These are phyloP conservation scores for Cantharellus anzutake DNA, from an alignment of 768 basidiomycete genomes.

Conservation along the genomic window DNA sequence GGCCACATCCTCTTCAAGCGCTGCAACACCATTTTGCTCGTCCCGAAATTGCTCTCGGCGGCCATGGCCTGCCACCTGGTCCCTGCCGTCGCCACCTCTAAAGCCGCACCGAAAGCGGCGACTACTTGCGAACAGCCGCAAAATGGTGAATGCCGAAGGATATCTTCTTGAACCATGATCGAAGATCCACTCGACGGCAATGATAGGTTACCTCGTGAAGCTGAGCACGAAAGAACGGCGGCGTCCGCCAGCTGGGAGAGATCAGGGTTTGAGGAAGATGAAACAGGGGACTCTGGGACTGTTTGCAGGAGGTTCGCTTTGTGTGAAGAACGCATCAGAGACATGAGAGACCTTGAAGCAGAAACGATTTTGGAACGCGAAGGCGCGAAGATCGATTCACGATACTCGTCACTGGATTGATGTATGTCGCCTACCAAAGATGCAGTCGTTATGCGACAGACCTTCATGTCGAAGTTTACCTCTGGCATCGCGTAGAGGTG, in stretches of 20 bases:
- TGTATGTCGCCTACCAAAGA: neutral
- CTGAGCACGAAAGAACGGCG: no score
- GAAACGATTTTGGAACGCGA: neutral
- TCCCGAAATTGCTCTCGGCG: slow-evolving; percentile 2
- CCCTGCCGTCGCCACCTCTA: neutral
- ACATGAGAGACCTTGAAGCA: neutral
- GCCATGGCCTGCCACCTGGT: slow-evolving; percentile 2
- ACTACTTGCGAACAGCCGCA: slow-evolving; percentile 1
- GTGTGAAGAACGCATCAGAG: neutral
- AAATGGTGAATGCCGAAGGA: slow-evolving; percentile 1
- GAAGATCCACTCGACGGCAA: no score
- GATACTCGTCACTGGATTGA: neutral
- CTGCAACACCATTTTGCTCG: neutral
- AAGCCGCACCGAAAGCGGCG: neutral
- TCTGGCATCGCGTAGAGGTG: slow-evolving; percentile 2
- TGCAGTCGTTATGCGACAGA: neutral
- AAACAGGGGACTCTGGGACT: neutral
- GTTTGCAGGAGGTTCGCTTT: neutral
- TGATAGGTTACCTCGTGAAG: no score
- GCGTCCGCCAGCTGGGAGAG: neutral
- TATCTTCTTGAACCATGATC: neutral
- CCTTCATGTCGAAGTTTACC: neutral
- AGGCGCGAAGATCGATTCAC: neutral
- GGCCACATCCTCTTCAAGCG: neutral
- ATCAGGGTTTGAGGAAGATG: neutral